Conservation (phyloP, 2,329 filamentous ascomycete genomes). For the Acrocalymma vagum region DNA sequence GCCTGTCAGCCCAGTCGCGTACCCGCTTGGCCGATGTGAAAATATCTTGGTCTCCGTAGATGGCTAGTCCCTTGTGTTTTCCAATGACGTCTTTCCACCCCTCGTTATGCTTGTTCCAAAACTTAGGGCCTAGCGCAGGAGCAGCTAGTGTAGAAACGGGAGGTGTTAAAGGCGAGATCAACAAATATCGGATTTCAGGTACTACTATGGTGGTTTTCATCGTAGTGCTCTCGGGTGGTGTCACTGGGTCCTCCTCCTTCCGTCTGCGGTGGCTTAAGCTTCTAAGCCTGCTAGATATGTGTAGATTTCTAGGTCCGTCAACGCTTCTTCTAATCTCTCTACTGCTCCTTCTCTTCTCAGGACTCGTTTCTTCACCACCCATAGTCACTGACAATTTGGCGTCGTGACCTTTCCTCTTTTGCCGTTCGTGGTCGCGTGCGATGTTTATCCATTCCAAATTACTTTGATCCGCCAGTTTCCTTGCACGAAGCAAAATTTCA, state of each 20-base stretch:
- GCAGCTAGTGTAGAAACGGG: conserved; percentile 50
- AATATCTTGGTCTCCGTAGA: conserved; percentile 79
- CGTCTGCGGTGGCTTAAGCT: conserved; percentile 37
- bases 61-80: conserved; percentile 63
- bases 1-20: conserved; percentile 68
- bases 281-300: conserved; percentile 37
- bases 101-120: conserved; percentile 32
- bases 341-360: conserved; percentile 50
- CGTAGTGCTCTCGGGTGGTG: conserved; percentile 13
- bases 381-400: conserved; percentile 43
- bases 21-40: conserved; percentile 75
- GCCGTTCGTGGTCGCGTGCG: conserved; percentile 29
- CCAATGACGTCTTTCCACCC: conserved; percentile 25
- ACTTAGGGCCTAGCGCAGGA: conserved; percentile 35
- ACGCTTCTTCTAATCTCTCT: conserved; percentile 47
- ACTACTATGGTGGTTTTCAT: conserved; percentile 10
- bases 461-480: conserved; percentile 71
- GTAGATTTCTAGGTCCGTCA: conserved; percentile 43
- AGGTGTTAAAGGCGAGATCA: conserved; percentile 57
- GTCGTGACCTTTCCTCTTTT: conserved; percentile 37
- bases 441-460: conserved; percentile 54
- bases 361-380: conserved; percentile 58
- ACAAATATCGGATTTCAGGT: conserved; percentile 48
- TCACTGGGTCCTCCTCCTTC: conserved; percentile 11
- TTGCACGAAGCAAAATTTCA: conserved; percentile 75